Base-by-base conservation (phyloP, 163 green algal species). In the Chloromonas sp. region DNA sequence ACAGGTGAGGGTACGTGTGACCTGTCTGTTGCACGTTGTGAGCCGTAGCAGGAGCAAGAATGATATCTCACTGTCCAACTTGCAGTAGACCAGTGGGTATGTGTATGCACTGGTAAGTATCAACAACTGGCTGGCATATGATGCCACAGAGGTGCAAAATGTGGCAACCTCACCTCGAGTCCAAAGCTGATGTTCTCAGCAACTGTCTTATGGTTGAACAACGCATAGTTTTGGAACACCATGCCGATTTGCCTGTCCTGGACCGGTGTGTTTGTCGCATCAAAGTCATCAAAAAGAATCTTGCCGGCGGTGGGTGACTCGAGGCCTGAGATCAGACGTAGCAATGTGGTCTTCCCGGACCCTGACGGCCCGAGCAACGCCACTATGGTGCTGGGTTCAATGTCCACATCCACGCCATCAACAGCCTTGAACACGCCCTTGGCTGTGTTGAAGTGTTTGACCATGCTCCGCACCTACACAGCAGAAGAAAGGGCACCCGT, bases 171-270 rank as follows among this genome's bases (percentile, higher is more conserved):
- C 71, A 96, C 94, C 83, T 92, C 87, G 36, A 94, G 89, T 0
- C 95, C 95, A 89, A 98, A 98, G 60, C 90, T 89, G 86, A 98
- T 95, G 91, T 98, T 98, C 14, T 98, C 88, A 2, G 90, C 92
- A 5, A 97, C 90, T 0, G 90, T 97, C 92, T 96, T 97, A 89
- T 98, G 94, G 61, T 94, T 95, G 91, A 98, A 98, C n/a, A 98
- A 89, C 2, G 95, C 95, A 81, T 96, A 98, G 83, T 85, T 92
- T 85, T 97, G 94, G 86, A 98, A 98, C 60, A 96, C 92, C 79
- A 98, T 94, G 60, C 95, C 95, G 59, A 98, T 89, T 83, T 94
- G 86, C 60, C 92, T 85, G 58, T 85, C 84, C 79, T 93, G 90
- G 79, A 93, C 90, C 0, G 86, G 78, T 71, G 91, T 85, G 70